Evolutionary conservation across 1,284 basidiomycete genomes (phyloP), one percentile per base, ranked within the genome.

Genomic region (Sanghuangporus sanghuang): DNA sequence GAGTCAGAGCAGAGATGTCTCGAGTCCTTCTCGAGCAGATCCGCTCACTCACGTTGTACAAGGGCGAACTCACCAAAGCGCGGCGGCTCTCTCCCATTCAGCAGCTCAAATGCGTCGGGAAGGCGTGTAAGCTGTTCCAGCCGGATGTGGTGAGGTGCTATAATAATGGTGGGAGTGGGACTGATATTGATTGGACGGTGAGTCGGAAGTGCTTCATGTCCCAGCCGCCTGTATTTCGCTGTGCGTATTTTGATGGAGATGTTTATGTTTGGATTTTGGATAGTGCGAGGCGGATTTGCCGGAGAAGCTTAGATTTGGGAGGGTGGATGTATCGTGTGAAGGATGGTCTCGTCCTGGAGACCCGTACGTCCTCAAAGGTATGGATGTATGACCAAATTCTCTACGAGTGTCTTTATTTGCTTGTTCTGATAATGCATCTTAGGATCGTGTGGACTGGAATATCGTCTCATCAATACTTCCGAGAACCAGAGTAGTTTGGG

Each of bases 221-320:
- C 36, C 16, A 4, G 7, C 18, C 18, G 3, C 1, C 27, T 32
- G 27, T 32, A 32, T 32, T 32, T 32, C 27, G 27, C 27, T 32
- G 27, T 46, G 44, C 16, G 44, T 14, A 46, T n/a, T n/a, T n/a
- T n/a, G n/a, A n/a, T n/a, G 44, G 16, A 11, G 44, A 2, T 46
- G 32, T 23, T 23, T 27, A 35, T 57, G 21, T 14, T n/a, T 39
- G 52, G 23, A 50, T 46, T 57, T 8, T 35, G 11, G 18, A 32
- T 66, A 93, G 88, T 98, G 95, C 73, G 87, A 93, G 72, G 92
- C 95, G 6, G 95, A 98, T 72, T 78, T 98, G 8, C 95, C 95
- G 2, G 85, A 86, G 50, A 79, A 85, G 2, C 73, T 96, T 61
- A 80, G 92, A 14, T 88, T 98, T 64, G 95, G 95, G 7, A 81